Base-by-base conservation (phyloP, 1,284 basidiomycete genomes). In the Leucocoprinus gongylophorus region DNA sequence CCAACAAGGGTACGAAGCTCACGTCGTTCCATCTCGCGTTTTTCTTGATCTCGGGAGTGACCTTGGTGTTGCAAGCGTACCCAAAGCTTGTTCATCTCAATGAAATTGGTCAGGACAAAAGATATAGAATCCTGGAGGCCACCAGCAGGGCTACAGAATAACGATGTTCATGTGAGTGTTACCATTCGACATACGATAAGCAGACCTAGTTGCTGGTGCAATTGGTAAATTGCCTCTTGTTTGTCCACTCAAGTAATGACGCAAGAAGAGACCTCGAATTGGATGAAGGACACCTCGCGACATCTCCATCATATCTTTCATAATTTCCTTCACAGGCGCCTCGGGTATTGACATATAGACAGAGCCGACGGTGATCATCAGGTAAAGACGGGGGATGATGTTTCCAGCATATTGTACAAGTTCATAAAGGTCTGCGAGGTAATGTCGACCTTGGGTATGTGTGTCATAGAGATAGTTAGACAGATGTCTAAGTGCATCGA, bases 241-340 rank as follows among this genome's bases (percentile, higher is more conserved):
- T 72, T 97, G 93, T 5, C 94, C 94, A 56, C 88, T 92, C 30
- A 97, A 80, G 67, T 97, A 97, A 66, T 97, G 94, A 15, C 94
- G 79, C 37, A 97, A 72, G 71, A 97, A 97, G 35, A 97, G 71
- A 28, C 94, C 95, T 47, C 95, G 77, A 41, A 92, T 93, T 15
- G 94, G 94, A 67, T 97, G 92, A 58, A 97, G 78, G 4, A 97
- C 91, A 55, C 95, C 94, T 33, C 93, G 77, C 28, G 91, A 92
- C 94, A 97, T 97, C 68, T 97, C 94, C 84, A 97, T 88, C 93
- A 97, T 95, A 70, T 97, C 94, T 77, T 95, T 97, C 94, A 97
- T 97, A 59, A 97, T 92, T 72, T 97, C 93, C 75, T 93, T 95
- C 54, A 97, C 85, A 5, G 94, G 94, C 6, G 93, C 92, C 52